These are phyloP conservation scores for Zalerion maritima DNA, from an alignment of 495 filamentous ascomycete genomes.

Conservation along the genomic window DNA sequence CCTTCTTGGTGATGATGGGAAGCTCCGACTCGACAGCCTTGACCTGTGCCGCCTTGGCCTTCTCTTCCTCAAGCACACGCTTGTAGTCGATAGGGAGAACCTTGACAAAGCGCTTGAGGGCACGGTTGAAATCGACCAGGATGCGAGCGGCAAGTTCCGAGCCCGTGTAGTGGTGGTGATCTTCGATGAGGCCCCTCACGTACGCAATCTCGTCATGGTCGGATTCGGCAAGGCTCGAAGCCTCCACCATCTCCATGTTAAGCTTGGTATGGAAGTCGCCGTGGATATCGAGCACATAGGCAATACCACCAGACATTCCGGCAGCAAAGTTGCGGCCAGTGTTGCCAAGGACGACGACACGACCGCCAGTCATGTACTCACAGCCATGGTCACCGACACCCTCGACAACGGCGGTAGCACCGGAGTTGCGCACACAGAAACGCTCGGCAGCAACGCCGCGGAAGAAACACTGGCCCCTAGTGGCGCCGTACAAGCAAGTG, in stretches of 20 bases:
- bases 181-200: slow-evolving; percentile 86
- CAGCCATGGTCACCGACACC: slow-evolving; percentile 96
- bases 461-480: slow-evolving; percentile 90
- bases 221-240: slow-evolving; percentile 68
- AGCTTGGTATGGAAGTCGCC: slow-evolving; percentile 88
- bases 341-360: slow-evolving; percentile 75
- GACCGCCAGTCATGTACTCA: slow-evolving; percentile 99
- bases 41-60: slow-evolving; percentile 66
- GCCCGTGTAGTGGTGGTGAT: slow-evolving; percentile 98
- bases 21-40: slow-evolving; percentile 72
- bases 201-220: slow-evolving; percentile 89
- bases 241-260: slow-evolving; percentile 97
- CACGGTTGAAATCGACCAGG: slow-evolving; percentile 91
- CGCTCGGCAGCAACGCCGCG: slow-evolving; percentile 93
- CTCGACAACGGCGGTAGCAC: slow-evolving; percentile 91
- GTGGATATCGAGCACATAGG: slow-evolving; percentile 87
- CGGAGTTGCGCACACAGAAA: slow-evolving; percentile 96
- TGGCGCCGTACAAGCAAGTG: slow-evolving; percentile 94
- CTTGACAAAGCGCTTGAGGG: slow-evolving; percentile 85
- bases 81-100: slow-evolving; percentile 96
- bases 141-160: slow-evolving; percentile 93
- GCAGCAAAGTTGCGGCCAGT: slow-evolving; percentile 99
- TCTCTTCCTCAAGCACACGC: slow-evolving; percentile 77
- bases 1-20: slow-evolving; percentile 55
- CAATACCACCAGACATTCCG: slow-evolving; percentile 98